These are phyloP conservation scores for Monosporascus ibericus DNA, from an alignment of 2,329 filamentous ascomycete species.

Conservation along the genomic window DNA sequence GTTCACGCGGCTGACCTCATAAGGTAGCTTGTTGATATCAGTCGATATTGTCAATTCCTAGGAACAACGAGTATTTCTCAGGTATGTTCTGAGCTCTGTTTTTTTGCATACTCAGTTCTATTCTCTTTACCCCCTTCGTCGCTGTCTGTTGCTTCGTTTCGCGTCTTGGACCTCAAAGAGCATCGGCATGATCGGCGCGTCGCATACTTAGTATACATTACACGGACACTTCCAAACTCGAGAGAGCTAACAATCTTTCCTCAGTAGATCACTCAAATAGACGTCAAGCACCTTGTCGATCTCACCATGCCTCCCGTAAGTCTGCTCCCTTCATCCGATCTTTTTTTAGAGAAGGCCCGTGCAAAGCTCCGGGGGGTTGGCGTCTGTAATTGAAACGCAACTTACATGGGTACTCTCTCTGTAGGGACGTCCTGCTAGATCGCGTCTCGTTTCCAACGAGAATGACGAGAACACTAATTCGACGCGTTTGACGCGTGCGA, in stretches of 20 bases:
- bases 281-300: neutral
- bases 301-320: slow-evolving; percentile 34
- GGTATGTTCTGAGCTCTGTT: slow-evolving; percentile 7
- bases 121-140: neutral
- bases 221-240: no score
- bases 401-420: slow-evolving; percentile 4
- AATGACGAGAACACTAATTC: slow-evolving; percentile 84
- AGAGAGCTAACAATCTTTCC: neutral
- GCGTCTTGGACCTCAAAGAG: no score
- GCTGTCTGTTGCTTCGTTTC: neutral
- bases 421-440: slow-evolving; percentile 63
- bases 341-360: neutral
- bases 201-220: no score
- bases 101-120: no score
- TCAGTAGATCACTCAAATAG: neutral
- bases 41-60: slow-evolving; percentile 7
- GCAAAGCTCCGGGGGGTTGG: neutral
- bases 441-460: slow-evolving; percentile 77
- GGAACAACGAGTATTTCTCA: slow-evolving; percentile 4
- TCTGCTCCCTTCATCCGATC: slow-evolving; percentile 5
- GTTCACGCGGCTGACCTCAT: slow-evolving; percentile 4
- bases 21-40: slow-evolving; percentile 19
- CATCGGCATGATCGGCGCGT: no score
- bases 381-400: slow-evolving; percentile 2
- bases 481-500: slow-evolving; percentile 86